Base-by-base conservation (phyloP, 2,329 filamentous ascomycete genomes). In the Colletotrichum costaricense region DNA sequence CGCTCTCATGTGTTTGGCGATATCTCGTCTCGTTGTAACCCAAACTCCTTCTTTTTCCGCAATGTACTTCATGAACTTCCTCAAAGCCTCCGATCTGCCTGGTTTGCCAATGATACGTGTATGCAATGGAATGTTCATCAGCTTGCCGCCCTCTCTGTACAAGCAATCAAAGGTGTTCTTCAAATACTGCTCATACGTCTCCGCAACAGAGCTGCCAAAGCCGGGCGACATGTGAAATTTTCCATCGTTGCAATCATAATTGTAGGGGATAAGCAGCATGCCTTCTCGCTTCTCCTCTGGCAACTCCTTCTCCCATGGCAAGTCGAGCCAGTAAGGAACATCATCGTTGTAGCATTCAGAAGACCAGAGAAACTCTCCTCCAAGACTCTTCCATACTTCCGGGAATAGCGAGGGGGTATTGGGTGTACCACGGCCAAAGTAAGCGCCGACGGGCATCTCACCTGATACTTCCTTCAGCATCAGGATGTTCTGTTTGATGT, bases 201-300 rank as follows among this genome's bases (percentile, higher is more conserved):
- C 77, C 6, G 79, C 84, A 28, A 81, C 81, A 16, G 79, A 82
- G 55, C 79, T 82, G 26, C 81, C 80, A 68, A 85, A 85, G 2
- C 83, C 84, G 5, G 83, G 82, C 12, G 81, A 79, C 82, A 84
- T 84, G 72, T 85, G 83, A 59, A 85, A 85, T 67, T 85, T 85
- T 1, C 83, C 83, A 72, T 85, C 83, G 60, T 84, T 84, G 76
- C 80, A 81, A 72, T 83, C 81, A 75, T 83, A 83, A 64, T 76
- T 81, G 73, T 83, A 83, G 0, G 81, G 81, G 22, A 84, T 79
- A 22, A 84, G 76, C 14, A 84, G 78, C 76, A 84, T 79, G 5
- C 83, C 83, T 66, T 84, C 80, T 28, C 79, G 78, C 59, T 84
- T 77, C 7, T 76, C 75, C 30, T 79, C 77, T 11, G 76, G 77